Evolutionary conservation across 2,329 filamentous ascomycete species (phyloP).

Genomic region (Fusarium keratoplasticum): DNA sequence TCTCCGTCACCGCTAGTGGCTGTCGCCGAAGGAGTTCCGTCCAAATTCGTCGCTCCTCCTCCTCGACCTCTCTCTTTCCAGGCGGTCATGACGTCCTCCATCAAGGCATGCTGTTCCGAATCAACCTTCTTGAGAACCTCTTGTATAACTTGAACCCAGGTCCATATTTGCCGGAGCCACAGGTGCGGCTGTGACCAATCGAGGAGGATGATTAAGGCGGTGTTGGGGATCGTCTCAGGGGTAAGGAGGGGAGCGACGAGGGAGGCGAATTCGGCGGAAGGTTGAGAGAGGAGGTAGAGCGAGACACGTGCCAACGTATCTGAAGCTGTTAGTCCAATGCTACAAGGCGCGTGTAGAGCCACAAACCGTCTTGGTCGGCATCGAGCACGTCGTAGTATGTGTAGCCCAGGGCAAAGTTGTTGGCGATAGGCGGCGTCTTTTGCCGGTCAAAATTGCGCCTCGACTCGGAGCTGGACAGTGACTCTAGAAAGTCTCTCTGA

Average conservation of each 20-base stretch:
- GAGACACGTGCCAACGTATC: constrained; percentile 92
- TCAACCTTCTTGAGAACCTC: constrained; percentile 80
- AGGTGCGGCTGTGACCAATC: constrained; percentile 96
- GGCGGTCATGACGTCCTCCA: constrained; percentile 86
- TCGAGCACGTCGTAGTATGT: constrained; percentile 96
- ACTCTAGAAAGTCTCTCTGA: constrained; percentile 85
- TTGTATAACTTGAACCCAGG: constrained; percentile 88
- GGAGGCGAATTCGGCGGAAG: constrained; percentile 83
- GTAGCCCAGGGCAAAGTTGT: constrained; percentile 92
- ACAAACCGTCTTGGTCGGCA: constrained; percentile 87
- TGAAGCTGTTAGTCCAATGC: constrained; percentile 52
- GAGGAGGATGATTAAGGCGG: constrained; percentile 88
- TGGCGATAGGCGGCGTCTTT: constrained; percentile 83
- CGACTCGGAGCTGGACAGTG: constrained; percentile 65
- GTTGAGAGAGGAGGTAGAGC: constrained; percentile 87
- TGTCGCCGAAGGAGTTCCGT: constrained; percentile 69
- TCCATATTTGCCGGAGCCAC: constrained; percentile 89
- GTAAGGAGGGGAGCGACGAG: constrained; percentile 88
- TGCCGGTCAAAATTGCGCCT: constrained; percentile 66
- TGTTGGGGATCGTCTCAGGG: constrained; percentile 85
- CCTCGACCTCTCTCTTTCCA: constrained; percentile 83
- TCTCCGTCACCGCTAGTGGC: constrained; percentile 68
- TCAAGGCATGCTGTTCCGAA: constrained; percentile 80
- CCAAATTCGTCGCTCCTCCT: constrained; percentile 70
- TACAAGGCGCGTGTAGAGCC: not conserved